Conservation (phyloP, 228 moss, liverwort and hornwort species). For the Sphagnum fallax region DNA sequence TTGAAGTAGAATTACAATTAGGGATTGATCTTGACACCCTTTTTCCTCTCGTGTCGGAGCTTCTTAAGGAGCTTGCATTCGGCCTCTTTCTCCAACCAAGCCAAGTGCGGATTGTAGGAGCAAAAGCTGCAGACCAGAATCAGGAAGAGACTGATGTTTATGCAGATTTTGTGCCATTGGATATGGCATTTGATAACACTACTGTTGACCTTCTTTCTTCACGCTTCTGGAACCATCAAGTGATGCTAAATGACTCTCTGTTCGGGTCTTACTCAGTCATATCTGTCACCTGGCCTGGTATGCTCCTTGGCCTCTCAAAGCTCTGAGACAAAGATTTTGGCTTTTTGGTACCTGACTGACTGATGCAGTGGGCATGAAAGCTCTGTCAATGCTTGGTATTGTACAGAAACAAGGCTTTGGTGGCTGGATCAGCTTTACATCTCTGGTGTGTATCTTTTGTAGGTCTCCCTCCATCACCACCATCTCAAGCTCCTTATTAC, state of each 20-base stretch:
- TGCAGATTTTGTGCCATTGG: slow-evolving; percentile 62
- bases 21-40: slow-evolving; percentile 42
- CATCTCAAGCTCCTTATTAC: slow-evolving; percentile 15
- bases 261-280: slow-evolving; percentile 57
- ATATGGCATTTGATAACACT: slow-evolving; percentile 57
- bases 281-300: slow-evolving; percentile 63
- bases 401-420: no score
- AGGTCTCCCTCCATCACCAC: slow-evolving; percentile 66
- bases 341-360: neutral
- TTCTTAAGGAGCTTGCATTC: slow-evolving; percentile 49
- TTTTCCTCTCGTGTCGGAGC: slow-evolving; percentile 54
- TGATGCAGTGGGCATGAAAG: no score
- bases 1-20: slow-evolving; percentile 40
- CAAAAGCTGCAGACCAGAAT: slow-evolving; percentile 37
- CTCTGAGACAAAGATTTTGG: neutral
- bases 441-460: slow-evolving; percentile 1
- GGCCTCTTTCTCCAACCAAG: slow-evolving; percentile 50
- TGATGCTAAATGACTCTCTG: slow-evolving; percentile 53
- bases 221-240: slow-evolving; percentile 60
- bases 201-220: slow-evolving; percentile 68
- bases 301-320: neutral
- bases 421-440: no score
- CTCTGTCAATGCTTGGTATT: no score
- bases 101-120: slow-evolving; percentile 55
- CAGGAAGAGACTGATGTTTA: slow-evolving; percentile 50